These are phyloP conservation scores for Sicyos baderoa DNA, from an alignment of 306 rosid species.

Conservation along the genomic window DNA sequence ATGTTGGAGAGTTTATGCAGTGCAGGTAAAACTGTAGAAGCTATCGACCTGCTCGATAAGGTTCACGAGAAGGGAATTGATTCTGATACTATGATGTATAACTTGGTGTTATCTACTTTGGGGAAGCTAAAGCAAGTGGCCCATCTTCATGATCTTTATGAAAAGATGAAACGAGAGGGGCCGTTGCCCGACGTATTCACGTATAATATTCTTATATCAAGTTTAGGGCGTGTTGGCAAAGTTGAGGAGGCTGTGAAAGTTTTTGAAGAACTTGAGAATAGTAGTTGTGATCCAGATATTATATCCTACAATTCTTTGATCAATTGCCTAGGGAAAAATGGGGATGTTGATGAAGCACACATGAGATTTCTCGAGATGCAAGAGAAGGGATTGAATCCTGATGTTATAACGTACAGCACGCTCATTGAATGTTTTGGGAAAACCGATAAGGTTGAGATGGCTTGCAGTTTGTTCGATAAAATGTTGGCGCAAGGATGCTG, in stretches of 20 bases:
- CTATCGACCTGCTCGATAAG: conserved; percentile 60
- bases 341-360: conserved; percentile 91
- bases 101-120: conserved; percentile 62
- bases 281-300: conserved; percentile 58
- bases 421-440: conserved; percentile 94
- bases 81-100: conserved; percentile 71
- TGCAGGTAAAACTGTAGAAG: conserved; percentile 68
- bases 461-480: conserved; percentile 61
- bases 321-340: conserved; percentile 92
- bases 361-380: conserved; percentile 90
- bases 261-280: conserved; percentile 76
- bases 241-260: conserved; percentile 52
- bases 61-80: conserved; percentile 72
- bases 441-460: conserved; percentile 85
- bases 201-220: conserved; percentile 70
- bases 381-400: conserved; percentile 76
- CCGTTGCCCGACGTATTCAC: conserved; percentile 74
- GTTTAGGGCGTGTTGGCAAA: conserved; percentile 75
- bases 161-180: conserved; percentile 73
- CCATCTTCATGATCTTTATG: conserved; percentile 58
- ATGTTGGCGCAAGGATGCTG: conserved; percentile 72
- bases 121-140: conserved; percentile 64
- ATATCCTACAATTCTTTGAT: conserved; percentile 77
- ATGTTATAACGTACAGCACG: conserved; percentile 88
- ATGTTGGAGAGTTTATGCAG: conserved; percentile 80